Evolutionary conservation across 176 grass and related monocot species (phyloP), one percentile per base, ranked within the genome.

Genomic region (Triticum turgidum): DNA sequence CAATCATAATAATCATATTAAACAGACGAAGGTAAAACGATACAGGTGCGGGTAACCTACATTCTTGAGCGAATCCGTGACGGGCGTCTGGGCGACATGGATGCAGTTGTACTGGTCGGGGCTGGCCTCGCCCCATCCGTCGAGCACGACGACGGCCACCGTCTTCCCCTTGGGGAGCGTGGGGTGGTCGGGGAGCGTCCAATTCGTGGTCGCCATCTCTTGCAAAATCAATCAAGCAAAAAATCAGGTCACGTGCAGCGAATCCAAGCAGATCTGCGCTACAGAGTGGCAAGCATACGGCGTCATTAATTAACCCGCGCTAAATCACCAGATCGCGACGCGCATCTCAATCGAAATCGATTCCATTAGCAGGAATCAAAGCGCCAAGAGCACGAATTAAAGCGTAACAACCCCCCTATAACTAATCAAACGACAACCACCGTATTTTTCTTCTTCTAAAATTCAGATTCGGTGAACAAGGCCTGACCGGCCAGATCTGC

Each of bases 41-140:
- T 34, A 83, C 7, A 35, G 21, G 51, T 18, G 54, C 9, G 18
- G 49, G 9, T 51, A 71, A 7, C 84, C 18, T 91, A 99, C 97
- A 88, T 92, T 74, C 72, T 99, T 99, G 38, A 99, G 94, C 27
- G 94, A 99, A 86, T 99, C 94, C 97, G 96, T 96, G 79, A 89
- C 82, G 15, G 92, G 94, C 51, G 97, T 99, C 64, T 96, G 63
- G 30, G 97, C 97, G 75, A 91, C 88, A 81, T 96, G 92, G 84
- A 96, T 99, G 89, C 94, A 99, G 77, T 96, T 99, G 85, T 88
- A 96, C 89, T 96, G 2, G 82, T 99, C 92, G 39, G 92, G 77
- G 77, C 80, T 94, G 41, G 94, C 94, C 85, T 99, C 94, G 20
- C 97, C 97, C 97, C 94, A 99, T 13, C 94, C 97, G 67, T 96